phyloP scores from a whole-genome alignment of 2,329 filamentous ascomycete species.

The Fusarium succisae region DNA sequence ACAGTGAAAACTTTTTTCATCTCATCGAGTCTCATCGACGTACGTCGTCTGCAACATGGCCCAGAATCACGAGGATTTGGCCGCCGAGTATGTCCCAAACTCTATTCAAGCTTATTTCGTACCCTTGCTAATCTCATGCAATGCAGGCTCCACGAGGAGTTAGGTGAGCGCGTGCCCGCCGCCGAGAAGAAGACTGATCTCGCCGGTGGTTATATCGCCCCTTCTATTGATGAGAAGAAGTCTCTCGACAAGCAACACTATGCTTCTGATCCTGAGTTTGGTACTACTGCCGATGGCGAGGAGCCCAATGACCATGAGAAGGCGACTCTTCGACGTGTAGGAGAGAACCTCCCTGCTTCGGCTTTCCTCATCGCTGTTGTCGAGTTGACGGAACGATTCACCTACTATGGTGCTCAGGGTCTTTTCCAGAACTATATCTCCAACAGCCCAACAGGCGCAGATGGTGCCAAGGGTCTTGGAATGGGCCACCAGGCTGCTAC shows the following conservation, averaged over 20 bases:
- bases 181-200: constrained; percentile 38
- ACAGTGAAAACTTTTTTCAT: constrained; percentile 3
- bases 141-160: constrained; percentile 42
- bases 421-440: constrained; percentile 66
- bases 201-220: constrained; percentile 37
- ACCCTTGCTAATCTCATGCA: constrained; percentile 13
- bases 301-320: constrained; percentile 64
- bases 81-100: constrained; percentile 44
- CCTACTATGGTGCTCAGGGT: constrained; percentile 64
- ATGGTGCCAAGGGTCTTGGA: constrained; percentile 61
- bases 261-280: constrained; percentile 40
- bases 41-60: constrained; percentile 41
- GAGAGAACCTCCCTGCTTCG: constrained; percentile 63
- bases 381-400: constrained; percentile 66
- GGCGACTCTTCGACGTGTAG: constrained; percentile 59
- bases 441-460: constrained; percentile 46
- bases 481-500: constrained; percentile 65
- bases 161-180: constrained; percentile 39
- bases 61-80: constrained; percentile 47
- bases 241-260: constrained; percentile 38
- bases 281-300: constrained; percentile 54
- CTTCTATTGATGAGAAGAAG: constrained; percentile 38
- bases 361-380: constrained; percentile 66
- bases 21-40: not conserved
- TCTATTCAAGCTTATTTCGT: constrained; percentile 11